Percentiles rank a stretch among this genome's conserved stretches.
phyloP scores from a whole-genome alignment of 805 yeast genomes.

The Yarrowia alimentaria region DNA sequence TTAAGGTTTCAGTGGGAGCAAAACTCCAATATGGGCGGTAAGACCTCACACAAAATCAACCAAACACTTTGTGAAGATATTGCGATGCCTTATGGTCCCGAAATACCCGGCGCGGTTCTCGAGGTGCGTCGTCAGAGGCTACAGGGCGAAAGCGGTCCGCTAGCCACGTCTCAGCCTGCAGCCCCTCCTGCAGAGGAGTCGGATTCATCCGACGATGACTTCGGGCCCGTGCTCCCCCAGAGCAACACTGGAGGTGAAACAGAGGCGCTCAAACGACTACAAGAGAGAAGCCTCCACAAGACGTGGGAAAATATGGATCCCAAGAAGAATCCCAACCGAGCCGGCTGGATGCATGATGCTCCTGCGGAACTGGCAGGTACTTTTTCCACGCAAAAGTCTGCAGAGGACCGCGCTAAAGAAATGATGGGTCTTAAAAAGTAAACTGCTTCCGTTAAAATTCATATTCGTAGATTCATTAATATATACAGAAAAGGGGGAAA shows the following conservation, averaged over 20 bases:
- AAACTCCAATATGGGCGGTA: no score
- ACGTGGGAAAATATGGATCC: slow-evolving; percentile 16
- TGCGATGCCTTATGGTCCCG: slow-evolving; percentile 1
- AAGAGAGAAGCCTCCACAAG: neutral
- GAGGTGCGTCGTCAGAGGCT: neutral
- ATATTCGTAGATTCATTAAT: slow-evolving; percentile 5
- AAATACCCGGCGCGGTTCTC: neutral
- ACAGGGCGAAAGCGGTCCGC: no score
- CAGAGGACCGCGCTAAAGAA: slow-evolving; percentile 4
- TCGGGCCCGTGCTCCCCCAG: neutral
- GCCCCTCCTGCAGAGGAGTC: neutral
- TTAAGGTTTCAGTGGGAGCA: neutral
- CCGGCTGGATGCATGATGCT: slow-evolving; percentile 12
- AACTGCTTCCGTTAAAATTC: no score
- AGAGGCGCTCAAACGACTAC: slow-evolving; percentile 10
- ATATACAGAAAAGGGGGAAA: slow-evolving; percentile 1
- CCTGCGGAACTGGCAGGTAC: slow-evolving; percentile 5
- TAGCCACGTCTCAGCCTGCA: no score
- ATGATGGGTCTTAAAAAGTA: slow-evolving; percentile 10
- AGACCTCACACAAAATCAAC: no score
- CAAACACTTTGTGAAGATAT: neutral
- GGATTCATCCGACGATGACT: slow-evolving; percentile 3
- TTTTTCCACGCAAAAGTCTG: neutral
- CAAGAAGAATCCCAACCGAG: slow-evolving; percentile 4
- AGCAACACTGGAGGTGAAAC: neutral